Evolutionary conservation across 768 basidiomycete genomes (phyloP).

Genomic region (Mycena epipterygia): DNA sequence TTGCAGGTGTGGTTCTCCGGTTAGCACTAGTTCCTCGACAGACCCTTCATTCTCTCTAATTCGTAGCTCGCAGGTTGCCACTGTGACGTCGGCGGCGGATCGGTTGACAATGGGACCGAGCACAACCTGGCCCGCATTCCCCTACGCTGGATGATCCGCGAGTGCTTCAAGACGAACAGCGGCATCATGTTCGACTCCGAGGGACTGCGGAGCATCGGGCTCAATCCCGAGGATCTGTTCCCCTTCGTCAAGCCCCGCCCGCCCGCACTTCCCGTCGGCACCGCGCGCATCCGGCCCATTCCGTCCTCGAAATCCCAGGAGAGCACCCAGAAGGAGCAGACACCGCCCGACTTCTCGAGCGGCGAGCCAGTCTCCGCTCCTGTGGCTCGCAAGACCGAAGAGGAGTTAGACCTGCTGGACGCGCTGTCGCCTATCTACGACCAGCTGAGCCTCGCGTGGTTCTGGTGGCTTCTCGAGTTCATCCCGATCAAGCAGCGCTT

Average conservation of each 20-base stretch:
- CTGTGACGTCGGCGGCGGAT: conserved; percentile 72
- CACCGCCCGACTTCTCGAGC: background rate
- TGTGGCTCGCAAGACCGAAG: conserved; percentile 49
- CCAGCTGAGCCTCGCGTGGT: conserved; percentile 54
- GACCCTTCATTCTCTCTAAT: too few relatives aligned
- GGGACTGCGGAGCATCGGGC: conserved; percentile 55
- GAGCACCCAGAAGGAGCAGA: background rate
- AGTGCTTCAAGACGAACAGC: conserved; percentile 67
- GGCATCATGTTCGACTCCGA: conserved; percentile 71
- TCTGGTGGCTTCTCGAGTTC: conserved; percentile 77
- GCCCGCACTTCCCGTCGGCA: conserved; percentile 40
- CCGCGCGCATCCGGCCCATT: conserved; percentile 39
- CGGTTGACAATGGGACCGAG: conserved; percentile 56
- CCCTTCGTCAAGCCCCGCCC: conserved; percentile 50
- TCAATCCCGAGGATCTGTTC: conserved; percentile 56
- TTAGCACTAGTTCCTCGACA: too few relatives aligned
- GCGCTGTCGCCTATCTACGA: conserved; percentile 64
- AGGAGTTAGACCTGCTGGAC: conserved; percentile 67
- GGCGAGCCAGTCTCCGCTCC: too few relatives aligned
- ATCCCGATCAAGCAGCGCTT: conserved; percentile 53
- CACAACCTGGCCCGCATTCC: conserved; percentile 65
- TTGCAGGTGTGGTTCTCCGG: conserved; percentile 36
- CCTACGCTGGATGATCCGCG: too few relatives aligned
- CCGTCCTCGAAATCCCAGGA: conserved; percentile 9
- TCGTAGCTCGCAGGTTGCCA: conserved; percentile 40